Base-by-base conservation (phyloP, 2,329 filamentous ascomycete species). In the Xylariaceae sp. region DNA sequence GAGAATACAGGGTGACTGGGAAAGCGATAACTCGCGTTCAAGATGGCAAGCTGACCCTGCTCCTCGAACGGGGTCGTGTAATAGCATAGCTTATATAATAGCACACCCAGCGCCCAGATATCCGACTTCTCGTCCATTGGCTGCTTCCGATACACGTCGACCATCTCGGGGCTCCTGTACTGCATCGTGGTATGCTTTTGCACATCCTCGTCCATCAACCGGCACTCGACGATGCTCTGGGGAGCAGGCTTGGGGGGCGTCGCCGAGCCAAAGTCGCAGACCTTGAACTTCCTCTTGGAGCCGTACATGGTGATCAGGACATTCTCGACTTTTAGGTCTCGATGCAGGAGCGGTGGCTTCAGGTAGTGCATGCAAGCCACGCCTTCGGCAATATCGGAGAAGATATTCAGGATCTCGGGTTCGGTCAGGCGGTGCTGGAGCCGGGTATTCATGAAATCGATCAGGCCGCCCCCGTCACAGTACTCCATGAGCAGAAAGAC, bases 311-410 rank as follows among this genome's bases (percentile, higher is more conserved):
- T 83, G 44, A 98, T 98, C 36, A 98, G 72, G 27, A 98, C 88
- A 55, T 98, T 98, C 63, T 98, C 92, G 43, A 98, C 90, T 64
- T 98, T 98, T 43, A 98, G 66, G 60, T 98, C 92, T 44, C 92
- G 78, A 60, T 98, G 92, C 38, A 98, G 70, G 35, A 98, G 65
- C 31, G 92, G 80, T 5, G 92, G 92, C 62, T 93, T 93, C 31
- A 98, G 78, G 61, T 98, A 98, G 63, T 98, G 92, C 92, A 98
- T 98, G 58, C 88, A 94, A 19, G 92, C 92, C 28, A 98, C 88
- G 23, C 92, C 92, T 64, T 96, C 90, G 30, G 89, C 84, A 35
- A 95, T 86, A 58, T 98, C 92, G 32, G 83, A 83, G 63, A 98
- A 96, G 61, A 98, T 96, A 66, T 89, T 83, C 50, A 98, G 68